Base-by-base conservation (phyloP, 495 filamentous ascomycete species). In the Geoglossum glabrum region DNA sequence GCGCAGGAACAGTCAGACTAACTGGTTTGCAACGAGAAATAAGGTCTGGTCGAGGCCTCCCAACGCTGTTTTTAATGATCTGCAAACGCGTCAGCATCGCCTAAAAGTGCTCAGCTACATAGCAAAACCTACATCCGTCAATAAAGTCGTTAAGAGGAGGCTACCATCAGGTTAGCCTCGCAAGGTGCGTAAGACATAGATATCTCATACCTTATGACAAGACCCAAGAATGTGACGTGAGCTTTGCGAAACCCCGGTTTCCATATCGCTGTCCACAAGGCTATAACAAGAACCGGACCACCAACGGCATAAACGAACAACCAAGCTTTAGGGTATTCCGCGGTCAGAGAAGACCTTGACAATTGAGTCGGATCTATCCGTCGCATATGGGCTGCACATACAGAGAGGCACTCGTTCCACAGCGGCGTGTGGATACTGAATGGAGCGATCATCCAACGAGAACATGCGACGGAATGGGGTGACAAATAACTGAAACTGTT, bases 391-490 rank as follows among this genome's bases (percentile, higher is more conserved):
- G 13, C 50, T n/a, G 23, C 59, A 72, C 81, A 63, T 74, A 84
- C 83, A 63, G 11, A 94, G 78, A 28, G 89, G 76, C 0, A 99
- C 93, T 56, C 89, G 79, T 67, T 99, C 92, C 34, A 83, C 69
- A 54, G 84, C 76, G 23, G 90, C 87, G 67, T 93, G 82, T 9
- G 93, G 93, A 65, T 82, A 95, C 62, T 86, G 82, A 49, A 97
- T 87, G 40, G 83, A 73, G 11, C 82, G 75, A 65, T 96, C 86
- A 67, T 86, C 84, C 57, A 96, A 80, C 57, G 77, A 79, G 66
- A 88, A 88, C 73, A 86, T 77, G 66, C 82, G 88, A 66, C 95
- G 90, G 68, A 97, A 98, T 1, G 92, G 93, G 60, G 81, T 80
- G 62, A 84, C 72, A 57, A 90, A 75, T 57, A 83, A 68, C 70